Base-by-base conservation (phyloP, 192 early-diverging fungal species). In the Coemansia sp. region DNA sequence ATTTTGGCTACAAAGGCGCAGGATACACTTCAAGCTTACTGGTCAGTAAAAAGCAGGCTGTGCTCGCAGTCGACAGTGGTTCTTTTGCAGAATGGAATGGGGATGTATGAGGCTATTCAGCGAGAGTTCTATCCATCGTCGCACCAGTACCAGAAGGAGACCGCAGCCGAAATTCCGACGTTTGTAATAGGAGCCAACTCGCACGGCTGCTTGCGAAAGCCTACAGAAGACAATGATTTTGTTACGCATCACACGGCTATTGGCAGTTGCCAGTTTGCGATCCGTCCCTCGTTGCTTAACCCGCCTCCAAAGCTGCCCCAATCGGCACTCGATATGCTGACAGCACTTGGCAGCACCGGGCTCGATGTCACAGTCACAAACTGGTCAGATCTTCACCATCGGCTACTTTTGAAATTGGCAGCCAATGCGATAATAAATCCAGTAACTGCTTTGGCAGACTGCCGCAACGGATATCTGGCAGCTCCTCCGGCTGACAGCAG, bases 351-450 rank as follows among this genome's bases (percentile, higher is more conserved):
- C 42, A 40, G 56, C 18, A 43, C 81, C 41, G 27, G 64, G 4
- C 17, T 83, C 42, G 44, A 74, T 39, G 37, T 55, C 44, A 30
- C 67, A 53, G 56, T 79, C 56, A 61, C 46, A 23, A 41, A 47
- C 71, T 82, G 79, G 63, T 51, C 67, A 0, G 71, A 79, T 17
- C 67, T 87, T 33, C 70, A 84, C 25, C 56, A 59, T 15, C 57
- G 64, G 58, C 48, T 85, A 15, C 52, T 84, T 41, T 47, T 80
- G 8, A 87, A 89, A 70, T 72, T 86, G 12, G 83, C 83, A 13
- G 81, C 87, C 55, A 90, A 90, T 57, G 71, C 82, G 0, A 78
- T 79, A 17, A 82, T 90, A 51, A 88, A 88, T 39, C 88, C 88
- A 2, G 57, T 87, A 9, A 83, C 86, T 0, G 83, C 86, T 10